Base-by-base conservation (phyloP, 2,329 filamentous ascomycete genomes). In the Colletotrichum endophyticum region DNA sequence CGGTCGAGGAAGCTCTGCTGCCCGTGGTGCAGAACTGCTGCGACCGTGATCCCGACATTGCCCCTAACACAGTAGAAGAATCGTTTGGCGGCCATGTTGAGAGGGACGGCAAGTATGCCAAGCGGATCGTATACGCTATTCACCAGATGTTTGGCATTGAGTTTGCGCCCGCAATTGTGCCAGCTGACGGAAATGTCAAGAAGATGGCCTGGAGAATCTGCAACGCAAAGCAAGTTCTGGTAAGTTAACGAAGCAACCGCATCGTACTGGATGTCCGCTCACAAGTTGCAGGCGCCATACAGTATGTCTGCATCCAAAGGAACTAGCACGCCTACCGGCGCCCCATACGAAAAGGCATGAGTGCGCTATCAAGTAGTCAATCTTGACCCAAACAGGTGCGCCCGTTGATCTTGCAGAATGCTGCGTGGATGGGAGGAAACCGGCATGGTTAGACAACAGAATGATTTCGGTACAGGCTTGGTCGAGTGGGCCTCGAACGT, bases 101-200 rank as follows among this genome's bases (percentile, higher is more conserved):
- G 82, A 89, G 96, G 28, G 95, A 98, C 79, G 92, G 94, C 78
- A 98, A 98, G 84, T 99, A 96, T 81, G 94, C 96, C 1, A 95
- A 93, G 84, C 89, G 97, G 57, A 94, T 99, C 13, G 96, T 99
- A 1, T 99, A 98, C 84, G 97, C 96, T 6, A 95, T 99, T 32
- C 94, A 95, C 78, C 95, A 98, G 83, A 98, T 98, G 96, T 98
- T 99, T 84, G 97, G 96, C 68, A 95, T 99, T 76, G 97, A 99
- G 84, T 96, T 99, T 82, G 95, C 97, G 3, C 94, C 96, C 0
- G 95, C 95, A 61, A 96, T 99, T 1, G 97, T 99, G 36, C 92
- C 95, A 69, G 96, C 96, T 0, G 97, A 99, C 86, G 95, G 97
- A 8, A 98, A 94, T 80, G 95, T 99, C 76, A 92, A 91, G 82